Conservation (phyloP, 768 basidiomycete species). For the Lactarius trivialis region DNA sequence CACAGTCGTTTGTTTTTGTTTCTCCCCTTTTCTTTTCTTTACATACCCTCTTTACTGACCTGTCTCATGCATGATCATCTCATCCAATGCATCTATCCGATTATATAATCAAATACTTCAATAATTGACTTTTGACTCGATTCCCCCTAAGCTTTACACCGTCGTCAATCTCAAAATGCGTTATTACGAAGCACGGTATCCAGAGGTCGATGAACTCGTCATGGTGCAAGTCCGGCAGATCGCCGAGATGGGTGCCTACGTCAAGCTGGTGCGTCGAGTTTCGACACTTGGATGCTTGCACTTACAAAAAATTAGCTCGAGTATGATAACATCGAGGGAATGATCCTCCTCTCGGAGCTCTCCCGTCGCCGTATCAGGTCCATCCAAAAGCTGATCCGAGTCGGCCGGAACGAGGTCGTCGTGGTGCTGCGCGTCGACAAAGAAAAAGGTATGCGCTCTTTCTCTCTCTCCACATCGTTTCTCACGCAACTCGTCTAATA, state of each 20-base stretch:
- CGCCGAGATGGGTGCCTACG: conserved; percentile 99
- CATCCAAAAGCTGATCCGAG: conserved; percentile 95
- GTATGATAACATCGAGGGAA: conserved; percentile 98
- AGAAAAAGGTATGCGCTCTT: conserved; percentile 69
- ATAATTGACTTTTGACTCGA: background rate
- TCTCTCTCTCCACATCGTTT: background rate
- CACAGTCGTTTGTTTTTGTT: background rate
- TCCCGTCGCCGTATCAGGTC: conserved; percentile 93
- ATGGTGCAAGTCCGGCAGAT: conserved; percentile 99
- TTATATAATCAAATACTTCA: background rate
- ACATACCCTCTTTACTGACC: background rate
- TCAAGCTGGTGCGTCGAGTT: conserved; percentile 71
- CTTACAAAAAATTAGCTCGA: conserved; percentile 59
- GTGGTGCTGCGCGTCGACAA: conserved; percentile 98
- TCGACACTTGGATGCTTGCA: background rate
- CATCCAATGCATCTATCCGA: background rate
- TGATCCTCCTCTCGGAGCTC: conserved; percentile 98
- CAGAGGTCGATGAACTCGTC: conserved; percentile 95
- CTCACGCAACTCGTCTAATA: conserved; percentile 30
- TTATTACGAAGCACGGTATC: conserved; percentile 90
- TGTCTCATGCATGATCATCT: background rate
- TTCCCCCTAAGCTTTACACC: background rate
- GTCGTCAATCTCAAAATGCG: conserved; percentile 50
- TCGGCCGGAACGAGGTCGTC: conserved; percentile 97
- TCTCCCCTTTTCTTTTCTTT: conserved; percentile 2